These are phyloP conservation scores for Coemansia sp. DNA, from an alignment of 192 early-diverging fungal species.

Conservation along the genomic window DNA sequence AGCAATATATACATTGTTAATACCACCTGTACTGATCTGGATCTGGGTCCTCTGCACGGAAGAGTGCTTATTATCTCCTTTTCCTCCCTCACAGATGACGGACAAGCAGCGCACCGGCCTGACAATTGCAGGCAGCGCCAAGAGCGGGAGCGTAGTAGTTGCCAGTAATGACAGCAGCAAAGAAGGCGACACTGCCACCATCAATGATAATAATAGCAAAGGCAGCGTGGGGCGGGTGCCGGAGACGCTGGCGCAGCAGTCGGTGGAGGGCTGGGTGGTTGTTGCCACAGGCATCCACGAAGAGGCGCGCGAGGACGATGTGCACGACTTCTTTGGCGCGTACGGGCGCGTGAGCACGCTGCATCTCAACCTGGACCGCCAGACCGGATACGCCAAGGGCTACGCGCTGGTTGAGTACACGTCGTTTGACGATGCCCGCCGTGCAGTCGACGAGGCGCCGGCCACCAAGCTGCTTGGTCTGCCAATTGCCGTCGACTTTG, in stretches of 20 bases:
- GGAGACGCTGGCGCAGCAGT: slow-evolving; percentile 22
- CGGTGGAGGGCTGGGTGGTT: slow-evolving; percentile 95
- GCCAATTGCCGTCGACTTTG: slow-evolving; percentile 78
- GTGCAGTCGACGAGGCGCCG: slow-evolving; percentile 73
- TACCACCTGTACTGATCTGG: too few relatives aligned
- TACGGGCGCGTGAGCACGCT: slow-evolving; percentile 89
- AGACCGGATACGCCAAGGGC: slow-evolving; percentile 96
- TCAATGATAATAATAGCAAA: neutral
- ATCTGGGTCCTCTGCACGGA: too few relatives aligned
- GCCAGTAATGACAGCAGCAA: neutral
- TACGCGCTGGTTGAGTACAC: slow-evolving; percentile 92
- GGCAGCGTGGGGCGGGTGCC: neutral
- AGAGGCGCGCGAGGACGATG: slow-evolving; percentile 89
- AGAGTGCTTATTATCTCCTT: too few relatives aligned
- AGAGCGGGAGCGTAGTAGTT: slow-evolving; percentile 7
- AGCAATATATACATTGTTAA: too few relatives aligned
- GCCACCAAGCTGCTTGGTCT: slow-evolving; percentile 74
- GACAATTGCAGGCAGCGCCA: slow-evolving; percentile 22
- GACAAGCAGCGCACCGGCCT: slow-evolving; percentile 2
- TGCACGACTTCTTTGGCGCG: slow-evolving; percentile 84
- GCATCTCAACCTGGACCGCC: slow-evolving; percentile 90
- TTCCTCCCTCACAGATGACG: neutral
- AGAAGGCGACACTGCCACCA: neutral
- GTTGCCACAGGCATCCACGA: slow-evolving; percentile 93
- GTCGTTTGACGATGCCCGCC: slow-evolving; percentile 73